phyloP scores from a whole-genome alignment of 164 flowering plant genomes.

The Liriodendron chinense region DNA sequence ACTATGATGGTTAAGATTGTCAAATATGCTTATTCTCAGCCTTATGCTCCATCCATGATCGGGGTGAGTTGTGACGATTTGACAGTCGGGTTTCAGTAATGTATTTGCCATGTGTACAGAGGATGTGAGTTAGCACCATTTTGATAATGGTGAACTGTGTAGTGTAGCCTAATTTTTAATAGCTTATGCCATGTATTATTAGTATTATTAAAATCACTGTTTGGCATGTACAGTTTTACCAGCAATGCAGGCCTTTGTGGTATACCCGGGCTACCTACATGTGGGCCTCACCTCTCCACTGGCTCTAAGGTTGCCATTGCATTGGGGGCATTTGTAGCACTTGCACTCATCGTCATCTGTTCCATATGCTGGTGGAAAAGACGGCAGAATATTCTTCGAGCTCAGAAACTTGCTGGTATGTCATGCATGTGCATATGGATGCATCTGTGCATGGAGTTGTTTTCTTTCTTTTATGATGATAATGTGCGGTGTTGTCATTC shows the following conservation, averaged over 20 bases:
- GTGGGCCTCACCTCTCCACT: constrained; percentile 80
- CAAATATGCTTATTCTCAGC: background rate
- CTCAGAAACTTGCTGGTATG: constrained; percentile 81
- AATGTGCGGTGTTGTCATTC: background rate
- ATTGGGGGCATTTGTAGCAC: constrained; percentile 39
- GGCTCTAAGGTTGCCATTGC: constrained; percentile 74
- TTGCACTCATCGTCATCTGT: constrained; percentile 50
- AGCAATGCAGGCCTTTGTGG: constrained; percentile 95
- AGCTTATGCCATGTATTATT: background rate
- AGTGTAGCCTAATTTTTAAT: too few species aligned
- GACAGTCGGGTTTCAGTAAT: background rate
- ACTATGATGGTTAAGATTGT: background rate
- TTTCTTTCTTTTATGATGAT: background rate
- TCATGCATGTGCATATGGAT: background rate
- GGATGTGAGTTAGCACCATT: background rate
- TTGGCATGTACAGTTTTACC: constrained; percentile 61
- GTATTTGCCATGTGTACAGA: background rate
- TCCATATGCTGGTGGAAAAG: constrained; percentile 81
- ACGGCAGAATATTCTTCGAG: constrained; percentile 85
- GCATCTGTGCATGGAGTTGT: too few species aligned
- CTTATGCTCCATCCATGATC: too few species aligned
- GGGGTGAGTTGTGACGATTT: too few species aligned
- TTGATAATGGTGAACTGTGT: background rate
- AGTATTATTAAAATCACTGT: background rate
- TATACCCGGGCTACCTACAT: constrained; percentile 81